Conservation (phyloP, 257 asterid species). For the Fraxinus anomala region DNA sequence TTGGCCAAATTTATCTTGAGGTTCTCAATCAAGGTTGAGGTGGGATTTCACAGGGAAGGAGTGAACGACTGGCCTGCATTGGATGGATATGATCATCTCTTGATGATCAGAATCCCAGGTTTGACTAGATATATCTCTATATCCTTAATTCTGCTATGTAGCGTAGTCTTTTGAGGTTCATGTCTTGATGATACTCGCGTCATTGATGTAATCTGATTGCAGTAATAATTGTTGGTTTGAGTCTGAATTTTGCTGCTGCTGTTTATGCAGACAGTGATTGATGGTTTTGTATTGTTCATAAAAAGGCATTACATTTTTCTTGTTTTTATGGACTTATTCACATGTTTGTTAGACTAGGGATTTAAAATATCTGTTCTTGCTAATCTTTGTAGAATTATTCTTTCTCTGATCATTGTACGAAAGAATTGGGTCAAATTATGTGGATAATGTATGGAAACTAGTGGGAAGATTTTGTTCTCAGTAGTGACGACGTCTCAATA, state of each 20-base stretch:
- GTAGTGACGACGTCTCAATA: background rate
- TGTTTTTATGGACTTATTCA: background rate
- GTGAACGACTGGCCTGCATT: slow-evolving; percentile 28
- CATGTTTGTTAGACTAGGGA: background rate
- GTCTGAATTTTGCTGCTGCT: background rate
- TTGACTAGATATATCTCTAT: background rate
- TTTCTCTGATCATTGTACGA: background rate
- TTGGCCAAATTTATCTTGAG: background rate
- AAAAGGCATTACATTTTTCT: background rate
- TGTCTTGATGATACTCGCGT: background rate
- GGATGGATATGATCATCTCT: slow-evolving; percentile 45
- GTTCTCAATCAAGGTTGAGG: slow-evolving; percentile 69
- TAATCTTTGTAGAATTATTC: background rate
- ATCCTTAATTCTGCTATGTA: background rate
- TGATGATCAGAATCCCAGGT: slow-evolving; percentile 42
- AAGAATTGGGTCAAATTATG: background rate
- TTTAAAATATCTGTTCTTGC: background rate
- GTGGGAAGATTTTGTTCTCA: background rate
- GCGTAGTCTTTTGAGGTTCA: background rate
- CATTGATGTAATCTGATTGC: background rate
- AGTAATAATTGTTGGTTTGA: background rate
- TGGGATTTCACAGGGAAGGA: slow-evolving; percentile 25
- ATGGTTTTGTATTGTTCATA: background rate
- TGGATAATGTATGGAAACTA: background rate
- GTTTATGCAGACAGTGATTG: background rate